Base-by-base conservation (phyloP, 305 asterid species). In the Solanum aculeatissimum region DNA sequence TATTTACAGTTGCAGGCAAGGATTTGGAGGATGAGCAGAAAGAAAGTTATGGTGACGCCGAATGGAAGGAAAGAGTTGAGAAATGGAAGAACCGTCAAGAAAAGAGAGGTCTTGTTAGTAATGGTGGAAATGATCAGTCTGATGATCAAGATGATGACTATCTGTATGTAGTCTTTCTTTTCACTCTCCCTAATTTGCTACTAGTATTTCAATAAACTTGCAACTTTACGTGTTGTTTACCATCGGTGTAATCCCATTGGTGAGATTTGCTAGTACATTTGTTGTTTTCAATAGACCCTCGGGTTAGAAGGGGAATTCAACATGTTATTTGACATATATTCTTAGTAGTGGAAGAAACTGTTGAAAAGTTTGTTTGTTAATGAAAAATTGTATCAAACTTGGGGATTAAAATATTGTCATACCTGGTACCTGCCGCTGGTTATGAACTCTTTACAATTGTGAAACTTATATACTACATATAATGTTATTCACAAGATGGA, bases 21-120 rank as follows among this genome's bases (percentile, higher is more conserved):
- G 93, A 93, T 54, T 87, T 90, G 84, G 97, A 94, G 85, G 97
- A 88, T 40, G 95, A 91, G 51, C 89, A 86, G 45, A 91, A 89
- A 45, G 96, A 91, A 83, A 86, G 89, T 13, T 86, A 88, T 90
- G 89, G 84, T 85, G 90, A 68, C 62, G 92, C 89, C 10, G 96
- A 91, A 87, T 94, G 98, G 98, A 91, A 91, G 85, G 96, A 94
- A 11, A 88, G 98, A 60, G 92, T 94, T 60, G 97, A 93, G 45
- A 92, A 93, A 86, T 94, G 98, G 98, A 94, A 93, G 88, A 91
- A 87, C 66, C 88, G 95, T 74, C 97, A 93, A 82, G 95, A 93
- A 87, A 94, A 93, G 90, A 88, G 93, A 86, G 96, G 98, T 5
- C 92, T 93, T 8, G 87, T 91, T 8, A 74, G 92, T 83, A 91